phyloP scores from a whole-genome alignment of 2,329 filamentous ascomycete species.

The Alternaria panax region DNA sequence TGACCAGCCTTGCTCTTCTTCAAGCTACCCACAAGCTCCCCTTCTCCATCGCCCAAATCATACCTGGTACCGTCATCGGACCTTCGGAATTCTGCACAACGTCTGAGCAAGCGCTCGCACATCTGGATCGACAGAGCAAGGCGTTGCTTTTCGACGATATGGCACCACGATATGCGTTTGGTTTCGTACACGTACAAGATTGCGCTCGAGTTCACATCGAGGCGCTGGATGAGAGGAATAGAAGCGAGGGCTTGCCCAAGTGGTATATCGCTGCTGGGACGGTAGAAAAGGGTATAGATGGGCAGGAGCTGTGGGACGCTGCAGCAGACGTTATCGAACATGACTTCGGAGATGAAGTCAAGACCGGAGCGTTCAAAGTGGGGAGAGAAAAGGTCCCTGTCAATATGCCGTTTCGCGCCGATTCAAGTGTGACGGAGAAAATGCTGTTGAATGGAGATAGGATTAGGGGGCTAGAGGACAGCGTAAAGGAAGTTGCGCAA shows the following conservation, averaged over 20 bases:
- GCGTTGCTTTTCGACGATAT: conserved; percentile 42
- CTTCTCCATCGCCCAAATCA: conserved; percentile 43
- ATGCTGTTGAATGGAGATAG: conserved; percentile 28
- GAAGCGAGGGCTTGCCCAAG: conserved; percentile 28
- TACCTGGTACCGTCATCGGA: conserved; percentile 47
- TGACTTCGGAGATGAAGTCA: conserved; percentile 26
- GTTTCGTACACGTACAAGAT: conserved; percentile 45
- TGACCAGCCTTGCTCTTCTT: conserved; percentile 33
- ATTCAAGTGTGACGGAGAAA: conserved; percentile 36
- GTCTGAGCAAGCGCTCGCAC: conserved; percentile 21
- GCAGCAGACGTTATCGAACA: conserved; percentile 31
- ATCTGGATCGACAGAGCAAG: conserved; percentile 44
- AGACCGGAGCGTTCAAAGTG: conserved; percentile 29
- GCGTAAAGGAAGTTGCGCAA: conserved; percentile 35
- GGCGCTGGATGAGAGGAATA: conserved; percentile 31
- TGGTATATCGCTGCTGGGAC: conserved; percentile 41
- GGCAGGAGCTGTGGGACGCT: conserved; percentile 30
- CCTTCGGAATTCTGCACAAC: conserved; percentile 39
- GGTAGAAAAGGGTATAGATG: conserved; percentile 28
- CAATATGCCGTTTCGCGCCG: conserved; percentile 45
- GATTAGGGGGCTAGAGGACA: conserved; percentile 33
- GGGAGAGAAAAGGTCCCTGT: conserved; percentile 35
- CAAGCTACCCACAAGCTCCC: conserved; percentile 14
- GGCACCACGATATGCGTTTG: conserved; percentile 43
- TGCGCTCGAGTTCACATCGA: conserved; percentile 44